Conservation (phyloP, 371 early-diverging fungal species). For the Phascolomyces articulosus region DNA sequence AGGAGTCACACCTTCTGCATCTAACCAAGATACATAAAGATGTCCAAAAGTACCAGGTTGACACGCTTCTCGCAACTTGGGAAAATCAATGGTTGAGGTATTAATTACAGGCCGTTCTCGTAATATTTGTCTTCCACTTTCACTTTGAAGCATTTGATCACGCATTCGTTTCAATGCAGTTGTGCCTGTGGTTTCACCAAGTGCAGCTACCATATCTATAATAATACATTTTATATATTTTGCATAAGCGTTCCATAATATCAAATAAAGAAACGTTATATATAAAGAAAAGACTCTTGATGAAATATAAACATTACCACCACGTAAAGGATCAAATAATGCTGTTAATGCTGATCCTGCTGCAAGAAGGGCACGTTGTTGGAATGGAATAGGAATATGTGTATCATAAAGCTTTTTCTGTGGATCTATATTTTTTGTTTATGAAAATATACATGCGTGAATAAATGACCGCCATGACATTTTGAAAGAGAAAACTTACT, state of each 20-base stretch:
- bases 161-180: conserved; percentile 70
- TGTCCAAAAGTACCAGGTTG: conserved; percentile 86
- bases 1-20: conserved; percentile 79
- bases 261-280: too few species aligned
- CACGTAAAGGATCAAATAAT: conserved; percentile 75
- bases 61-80: conserved; percentile 59
- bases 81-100: conserved; percentile 66
- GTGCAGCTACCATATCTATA: conserved; percentile 88
- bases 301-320: conserved; percentile 63
- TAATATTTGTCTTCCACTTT: conserved; percentile 82
- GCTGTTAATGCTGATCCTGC: conserved; percentile 80
- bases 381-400: conserved; percentile 56
- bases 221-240: background rate
- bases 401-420: conserved; percentile 49
- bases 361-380: conserved; percentile 68
- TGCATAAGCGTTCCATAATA: too few species aligned
- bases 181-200: conserved; percentile 90
- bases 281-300: too few species aligned
- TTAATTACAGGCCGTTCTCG: conserved; percentile 80
- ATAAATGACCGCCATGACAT: too few species aligned
- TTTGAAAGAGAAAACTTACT: background rate
- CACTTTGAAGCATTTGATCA: conserved; percentile 76
- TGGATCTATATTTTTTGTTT: background rate
- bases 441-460: too few species aligned
- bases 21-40: conserved; percentile 81